A percentile compares a stretch with the other conserved stretches of the same genome.
Conservation (phyloP, 2,329 filamentous ascomycete genomes). For the Parastagonospora avenae region DNA sequence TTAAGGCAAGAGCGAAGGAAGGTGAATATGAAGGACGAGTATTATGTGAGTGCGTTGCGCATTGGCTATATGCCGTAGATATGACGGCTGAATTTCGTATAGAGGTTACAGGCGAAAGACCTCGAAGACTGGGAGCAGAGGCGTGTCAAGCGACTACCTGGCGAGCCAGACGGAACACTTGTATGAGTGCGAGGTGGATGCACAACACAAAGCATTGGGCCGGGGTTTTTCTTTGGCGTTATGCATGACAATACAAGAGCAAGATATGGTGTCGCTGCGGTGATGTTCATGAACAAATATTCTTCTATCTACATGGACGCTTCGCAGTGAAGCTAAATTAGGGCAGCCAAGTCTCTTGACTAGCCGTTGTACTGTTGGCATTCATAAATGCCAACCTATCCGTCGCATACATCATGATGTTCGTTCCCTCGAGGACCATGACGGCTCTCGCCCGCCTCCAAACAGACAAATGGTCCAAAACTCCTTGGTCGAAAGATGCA, state of each 20-base stretch:
- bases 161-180: slow-evolving; percentile 85
- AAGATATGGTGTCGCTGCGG: too few species aligned
- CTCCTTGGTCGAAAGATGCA: slow-evolving; percentile 25
- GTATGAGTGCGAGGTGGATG: slow-evolving; percentile 20
- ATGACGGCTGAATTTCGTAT: slow-evolving; percentile 21
- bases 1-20: slow-evolving; percentile 72
- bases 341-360: slow-evolving; percentile 9
- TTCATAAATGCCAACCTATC: slow-evolving; percentile 13
- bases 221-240: not conserved
- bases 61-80: not conserved
- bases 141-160: slow-evolving; percentile 84
- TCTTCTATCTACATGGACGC: slow-evolving; percentile 20
- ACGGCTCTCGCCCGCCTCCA: not conserved
- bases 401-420: slow-evolving; percentile 19
- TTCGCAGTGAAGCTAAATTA: slow-evolving; percentile 17
- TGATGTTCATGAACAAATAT: slow-evolving; percentile 1
- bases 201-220: not conserved
- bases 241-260: not conserved
- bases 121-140: slow-evolving; percentile 97
- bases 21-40: slow-evolving; percentile 83
- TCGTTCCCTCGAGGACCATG: slow-evolving; percentile 8
- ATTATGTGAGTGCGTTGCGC: slow-evolving; percentile 68
- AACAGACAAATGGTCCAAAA: slow-evolving; percentile 10
- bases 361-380: slow-evolving; percentile 6
- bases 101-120: slow-evolving; percentile 86